Evolutionary conservation across 2,329 filamentous ascomycete species (phyloP).

Genomic region (Ophiocordyceps camponoti-rufipedis): DNA sequence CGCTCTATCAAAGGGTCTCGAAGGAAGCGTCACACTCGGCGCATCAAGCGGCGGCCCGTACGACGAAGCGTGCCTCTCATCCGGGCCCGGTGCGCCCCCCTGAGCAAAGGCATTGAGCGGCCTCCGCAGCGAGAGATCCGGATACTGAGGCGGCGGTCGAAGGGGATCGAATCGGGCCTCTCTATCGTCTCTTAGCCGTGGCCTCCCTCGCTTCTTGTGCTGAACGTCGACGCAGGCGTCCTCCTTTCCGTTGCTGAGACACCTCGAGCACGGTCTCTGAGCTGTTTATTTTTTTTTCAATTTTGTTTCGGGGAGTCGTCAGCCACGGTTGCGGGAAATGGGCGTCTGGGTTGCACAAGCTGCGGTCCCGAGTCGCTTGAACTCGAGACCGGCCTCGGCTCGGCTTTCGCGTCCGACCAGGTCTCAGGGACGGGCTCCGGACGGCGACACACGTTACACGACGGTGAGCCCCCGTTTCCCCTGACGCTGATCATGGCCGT

Average conservation of each 20-base stretch:
- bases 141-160: constrained; percentile 22
- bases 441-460: not conserved
- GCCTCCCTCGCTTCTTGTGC: constrained; percentile 69
- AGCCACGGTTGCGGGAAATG: constrained; percentile 8
- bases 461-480: not conserved
- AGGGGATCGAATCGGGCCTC: constrained; percentile 37
- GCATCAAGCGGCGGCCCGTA: constrained; percentile 30
- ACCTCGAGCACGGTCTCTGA: constrained; percentile 62
- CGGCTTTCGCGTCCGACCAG: not conserved
- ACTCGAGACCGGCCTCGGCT: not conserved
- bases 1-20: constrained; percentile 30
- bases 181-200: constrained; percentile 55
- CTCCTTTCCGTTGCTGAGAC: constrained; percentile 61
- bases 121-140: constrained; percentile 27
- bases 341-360: not conserved
- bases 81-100: constrained; percentile 20
- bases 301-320: constrained; percentile 8
- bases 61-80: constrained; percentile 24
- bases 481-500: not conserved
- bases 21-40: constrained; percentile 24
- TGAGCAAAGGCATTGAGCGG: constrained; percentile 25
- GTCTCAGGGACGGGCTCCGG: not conserved
- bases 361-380: not conserved
- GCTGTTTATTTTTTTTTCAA: constrained; percentile 21
- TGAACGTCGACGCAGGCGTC: constrained; percentile 68